Conservation (phyloP, 1,284 basidiomycete genomes). For the Malassezia cuniculi region DNA sequence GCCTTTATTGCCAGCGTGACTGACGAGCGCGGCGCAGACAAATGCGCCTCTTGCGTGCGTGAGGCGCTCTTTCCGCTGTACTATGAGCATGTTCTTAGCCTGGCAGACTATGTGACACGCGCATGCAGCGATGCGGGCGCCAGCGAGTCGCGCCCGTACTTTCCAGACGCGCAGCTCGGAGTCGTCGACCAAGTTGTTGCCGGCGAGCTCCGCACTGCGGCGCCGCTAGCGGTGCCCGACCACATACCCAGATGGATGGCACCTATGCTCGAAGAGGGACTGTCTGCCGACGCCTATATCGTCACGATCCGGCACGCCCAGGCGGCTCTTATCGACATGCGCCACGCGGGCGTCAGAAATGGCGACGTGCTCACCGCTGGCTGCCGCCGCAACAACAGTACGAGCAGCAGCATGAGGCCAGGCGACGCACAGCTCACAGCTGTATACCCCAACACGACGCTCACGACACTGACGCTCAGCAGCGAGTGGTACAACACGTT, state of each 20-base stretch:
- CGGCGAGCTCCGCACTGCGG: background rate
- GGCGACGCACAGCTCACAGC: slow-evolving; percentile 48
- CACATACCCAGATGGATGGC: background rate
- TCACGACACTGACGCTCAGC: slow-evolving; percentile 54
- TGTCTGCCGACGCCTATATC: background rate
- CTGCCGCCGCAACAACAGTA: slow-evolving; percentile 53
- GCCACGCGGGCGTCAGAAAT: background rate
- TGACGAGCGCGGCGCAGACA: too few species aligned
- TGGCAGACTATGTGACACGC: background rate
- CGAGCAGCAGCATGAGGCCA: slow-evolving; percentile 7
- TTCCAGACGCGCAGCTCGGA: too few species aligned
- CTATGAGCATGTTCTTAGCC: background rate
- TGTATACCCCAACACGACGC: slow-evolving; percentile 59
- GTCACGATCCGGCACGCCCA: background rate
- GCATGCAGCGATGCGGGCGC: background rate
- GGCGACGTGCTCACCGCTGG: slow-evolving; percentile 55
- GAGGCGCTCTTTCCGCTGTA: background rate
- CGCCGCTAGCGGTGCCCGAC: background rate
- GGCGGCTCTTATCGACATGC: background rate
- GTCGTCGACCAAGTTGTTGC: background rate
- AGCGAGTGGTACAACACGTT: slow-evolving; percentile 59
- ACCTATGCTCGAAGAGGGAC: background rate
- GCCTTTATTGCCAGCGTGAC: too few species aligned
- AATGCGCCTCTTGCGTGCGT: too few species aligned
- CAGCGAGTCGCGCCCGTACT: too few species aligned